Evolutionary conservation across 1,284 basidiomycete species (phyloP), one percentile per base, ranked within the genome.

Genomic region (Porodaedalea pini): DNA sequence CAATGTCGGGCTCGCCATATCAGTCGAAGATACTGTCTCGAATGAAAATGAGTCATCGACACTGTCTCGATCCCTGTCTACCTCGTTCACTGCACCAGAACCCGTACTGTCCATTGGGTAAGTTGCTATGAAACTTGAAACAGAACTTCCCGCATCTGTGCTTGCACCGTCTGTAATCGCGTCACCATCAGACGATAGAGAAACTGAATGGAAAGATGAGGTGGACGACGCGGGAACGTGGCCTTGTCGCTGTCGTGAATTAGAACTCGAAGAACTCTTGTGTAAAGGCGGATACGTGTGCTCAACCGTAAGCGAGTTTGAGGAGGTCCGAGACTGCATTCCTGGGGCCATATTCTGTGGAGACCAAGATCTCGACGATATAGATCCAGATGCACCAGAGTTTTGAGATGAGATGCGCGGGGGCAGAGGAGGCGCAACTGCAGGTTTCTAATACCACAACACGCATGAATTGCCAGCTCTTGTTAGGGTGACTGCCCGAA

Each of bases 331-430:
- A 40, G 47, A 51, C 2, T 15, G 34, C 15, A 47, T 51, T 72
- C 56, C 73, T 72, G 39, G 76, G 65, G 32, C 76, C 60, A 17
- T 76, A 76, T 49, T 70, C 72, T 0, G 77, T 75, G 1, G 77
- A 76, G 62, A 67, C 58, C 51, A 52, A 73, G 3, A 71, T 67
- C 59, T 80, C 80, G 27, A 50, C 56, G 71, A 67, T 27, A 75
- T 70, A 27, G 77, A 74, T n/a, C 69, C 70, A 13, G 79, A 75
- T 62, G 75, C 78, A 40, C 78, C 68, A 2, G 80, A 79, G 4
- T 70, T 68, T 53, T 73, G 73, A 1, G 86, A 85, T 1, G 80
- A 73, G 60, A 82, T 85, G 53, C 86, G 81, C 2, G 86, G 85
- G 11, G 86, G 87, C 17, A 86, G 75, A 5, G 84, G 83, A 15